phyloP scores from a whole-genome alignment of 306 rosid species.

The Fragaria ananassa region DNA sequence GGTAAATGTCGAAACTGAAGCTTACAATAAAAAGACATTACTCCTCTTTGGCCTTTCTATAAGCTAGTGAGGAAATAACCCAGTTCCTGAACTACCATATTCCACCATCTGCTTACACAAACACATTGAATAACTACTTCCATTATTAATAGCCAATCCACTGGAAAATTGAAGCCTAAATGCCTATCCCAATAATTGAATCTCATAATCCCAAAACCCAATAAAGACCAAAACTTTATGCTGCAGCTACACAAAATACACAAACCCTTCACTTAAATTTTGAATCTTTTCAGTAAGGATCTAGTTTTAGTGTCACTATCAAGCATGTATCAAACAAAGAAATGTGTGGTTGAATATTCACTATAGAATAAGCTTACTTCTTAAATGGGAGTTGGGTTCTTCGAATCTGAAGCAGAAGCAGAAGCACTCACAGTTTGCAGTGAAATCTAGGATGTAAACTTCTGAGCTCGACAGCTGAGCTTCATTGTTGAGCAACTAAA shows the following conservation, averaged over 20 bases:
- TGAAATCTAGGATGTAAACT: not conserved
- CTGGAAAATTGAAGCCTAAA: not conserved
- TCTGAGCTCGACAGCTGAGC: not conserved
- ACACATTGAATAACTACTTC: not conserved
- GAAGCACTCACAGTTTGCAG: not conserved
- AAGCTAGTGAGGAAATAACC: not conserved
- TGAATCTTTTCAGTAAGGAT: constrained; percentile 3
- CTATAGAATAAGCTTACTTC: not conserved
- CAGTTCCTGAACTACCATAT: constrained; percentile 12
- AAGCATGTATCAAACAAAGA: not conserved
- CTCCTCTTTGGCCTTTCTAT: constrained; percentile 6
- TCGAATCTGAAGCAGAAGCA: constrained; percentile 7
- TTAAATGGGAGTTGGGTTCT: not conserved
- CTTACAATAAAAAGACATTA: not conserved
- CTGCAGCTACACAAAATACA: not conserved
- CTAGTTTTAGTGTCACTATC: not conserved
- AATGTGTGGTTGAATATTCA: not conserved
- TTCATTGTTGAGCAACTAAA: not conserved
- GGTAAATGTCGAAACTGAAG: constrained; percentile 22
- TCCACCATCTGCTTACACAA: constrained; percentile 9
- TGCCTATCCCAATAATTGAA: not conserved
- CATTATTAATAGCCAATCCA: not conserved
- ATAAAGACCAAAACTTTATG: not conserved
- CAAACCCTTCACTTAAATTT: not conserved
- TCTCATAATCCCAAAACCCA: not conserved